phyloP scores from a whole-genome alignment of 108 stramenopile species.

The Fistulifera pelliculosa region DNA sequence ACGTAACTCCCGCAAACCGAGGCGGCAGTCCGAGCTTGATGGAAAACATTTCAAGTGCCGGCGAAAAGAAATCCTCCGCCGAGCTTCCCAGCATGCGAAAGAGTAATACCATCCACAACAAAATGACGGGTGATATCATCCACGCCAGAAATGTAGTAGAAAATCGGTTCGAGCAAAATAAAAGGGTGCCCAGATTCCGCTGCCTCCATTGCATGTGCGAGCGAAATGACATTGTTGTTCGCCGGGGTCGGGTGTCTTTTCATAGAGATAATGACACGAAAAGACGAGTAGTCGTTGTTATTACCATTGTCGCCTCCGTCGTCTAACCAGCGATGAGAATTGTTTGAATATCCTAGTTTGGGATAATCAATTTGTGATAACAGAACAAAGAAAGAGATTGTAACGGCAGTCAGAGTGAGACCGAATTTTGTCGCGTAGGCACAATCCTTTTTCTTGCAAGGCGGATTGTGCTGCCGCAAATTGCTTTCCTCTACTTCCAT shows the following conservation, averaged over 20 bases:
- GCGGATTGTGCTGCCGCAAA: too few species aligned
- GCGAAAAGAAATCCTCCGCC: conserved; percentile 94
- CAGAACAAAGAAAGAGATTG: too few species aligned
- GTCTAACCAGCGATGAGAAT: background rate
- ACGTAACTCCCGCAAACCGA: conserved; percentile 92
- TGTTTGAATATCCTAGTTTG: too few species aligned
- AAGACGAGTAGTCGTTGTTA: conserved; percentile 19
- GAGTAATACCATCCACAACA: conserved; percentile 66
- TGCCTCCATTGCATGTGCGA: conserved; percentile 53
- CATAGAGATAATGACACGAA: conserved; percentile 38
- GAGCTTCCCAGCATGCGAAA: conserved; percentile 86
- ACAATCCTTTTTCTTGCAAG: too few species aligned
- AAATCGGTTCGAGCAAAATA: conserved; percentile 49
- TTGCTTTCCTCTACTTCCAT: too few species aligned
- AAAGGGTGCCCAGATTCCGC: conserved; percentile 52
- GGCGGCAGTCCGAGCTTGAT: conserved; percentile 79
- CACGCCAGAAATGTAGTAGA: conserved; percentile 27
- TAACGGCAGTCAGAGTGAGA: too few species aligned
- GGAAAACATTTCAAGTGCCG: conserved; percentile 85
- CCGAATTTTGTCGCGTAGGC: too few species aligned
- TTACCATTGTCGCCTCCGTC: background rate
- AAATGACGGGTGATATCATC: conserved; percentile 44
- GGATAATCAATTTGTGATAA: too few species aligned
- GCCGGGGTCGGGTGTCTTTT: conserved; percentile 20
- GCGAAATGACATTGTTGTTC: conserved; percentile 64